Conservation (phyloP, 2,329 filamentous ascomycete genomes). For the Fusarium brevicatenulatum region DNA sequence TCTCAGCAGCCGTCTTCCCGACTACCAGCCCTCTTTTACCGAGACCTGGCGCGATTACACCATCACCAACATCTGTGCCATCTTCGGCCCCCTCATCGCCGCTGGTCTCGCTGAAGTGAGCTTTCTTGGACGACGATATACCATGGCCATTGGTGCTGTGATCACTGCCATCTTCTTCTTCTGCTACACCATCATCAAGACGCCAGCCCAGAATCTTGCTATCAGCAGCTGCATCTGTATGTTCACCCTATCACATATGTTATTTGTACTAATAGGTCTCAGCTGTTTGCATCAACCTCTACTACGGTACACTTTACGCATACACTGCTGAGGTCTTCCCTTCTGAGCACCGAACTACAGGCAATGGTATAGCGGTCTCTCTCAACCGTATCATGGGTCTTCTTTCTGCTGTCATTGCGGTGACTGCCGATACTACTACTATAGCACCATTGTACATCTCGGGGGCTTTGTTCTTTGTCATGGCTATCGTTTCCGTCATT, state of each 20-base stretch:
- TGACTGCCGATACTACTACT: slow-evolving; percentile 67
- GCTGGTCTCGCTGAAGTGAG: not conserved
- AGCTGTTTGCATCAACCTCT: slow-evolving; percentile 74
- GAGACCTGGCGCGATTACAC: not conserved
- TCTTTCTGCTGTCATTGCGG: slow-evolving; percentile 42
- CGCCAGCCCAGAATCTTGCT: not conserved
- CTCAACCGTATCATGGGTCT: slow-evolving; percentile 24
- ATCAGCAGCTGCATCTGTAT: slow-evolving; percentile 1
- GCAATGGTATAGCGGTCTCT: slow-evolving; percentile 56
- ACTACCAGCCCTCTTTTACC: not conserved
- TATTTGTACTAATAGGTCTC: accelerated
- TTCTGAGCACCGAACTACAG: slow-evolving; percentile 71
- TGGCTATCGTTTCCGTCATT: slow-evolving; percentile 65
- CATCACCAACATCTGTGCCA: not conserved
- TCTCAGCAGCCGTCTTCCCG: not conserved
- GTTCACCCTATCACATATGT: accelerated
- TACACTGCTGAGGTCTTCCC: slow-evolving; percentile 72
- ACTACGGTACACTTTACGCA: slow-evolving; percentile 75
- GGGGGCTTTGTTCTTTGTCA: slow-evolving; percentile 69
- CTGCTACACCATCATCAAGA: not conserved
- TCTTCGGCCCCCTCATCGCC: not conserved
- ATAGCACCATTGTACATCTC: slow-evolving; percentile 73
- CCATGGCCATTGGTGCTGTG: not conserved
- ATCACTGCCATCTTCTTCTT: not conserved
- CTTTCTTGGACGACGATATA: not conserved